These are phyloP conservation scores for Hericium coralloides DNA, from an alignment of 768 basidiomycete genomes.

Conservation along the genomic window DNA sequence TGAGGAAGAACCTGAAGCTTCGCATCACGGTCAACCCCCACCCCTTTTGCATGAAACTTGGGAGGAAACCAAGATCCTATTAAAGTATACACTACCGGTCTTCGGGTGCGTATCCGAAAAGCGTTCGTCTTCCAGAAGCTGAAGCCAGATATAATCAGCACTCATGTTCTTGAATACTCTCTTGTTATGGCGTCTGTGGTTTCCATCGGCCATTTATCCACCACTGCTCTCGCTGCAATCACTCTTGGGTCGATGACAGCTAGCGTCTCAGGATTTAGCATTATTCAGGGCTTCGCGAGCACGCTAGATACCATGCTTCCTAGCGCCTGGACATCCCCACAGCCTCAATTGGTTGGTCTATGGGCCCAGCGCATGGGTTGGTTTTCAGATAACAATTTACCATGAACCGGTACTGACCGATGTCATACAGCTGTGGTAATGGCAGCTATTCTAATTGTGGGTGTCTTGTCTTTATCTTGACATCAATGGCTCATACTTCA, in stretches of 20 bases:
- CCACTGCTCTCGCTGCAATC: slow-evolving; percentile 73
- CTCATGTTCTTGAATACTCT: slow-evolving; percentile 78
- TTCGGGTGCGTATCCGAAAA: slow-evolving; percentile 44
- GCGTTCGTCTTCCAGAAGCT: neutral
- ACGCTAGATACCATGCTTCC: slow-evolving; percentile 92
- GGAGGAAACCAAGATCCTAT: slow-evolving; percentile 52
- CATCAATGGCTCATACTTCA: neutral
- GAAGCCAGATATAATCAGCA: slow-evolving; percentile 30
- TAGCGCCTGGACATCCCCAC: slow-evolving; percentile 86
- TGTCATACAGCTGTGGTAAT: slow-evolving; percentile 50
- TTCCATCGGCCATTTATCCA: slow-evolving; percentile 86
- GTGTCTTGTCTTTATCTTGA: neutral
- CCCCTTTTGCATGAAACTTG: slow-evolving; percentile 12
- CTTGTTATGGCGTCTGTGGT: slow-evolving; percentile 79
- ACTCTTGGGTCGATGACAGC: slow-evolving; percentile 41
- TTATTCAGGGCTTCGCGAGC: slow-evolving; percentile 74
- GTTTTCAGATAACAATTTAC: slow-evolving; percentile 17
- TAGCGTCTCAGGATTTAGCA: slow-evolving; percentile 61
- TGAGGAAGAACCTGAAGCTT: slow-evolving; percentile 35
- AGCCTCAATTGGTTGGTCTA: slow-evolving; percentile 77
- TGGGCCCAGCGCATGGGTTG: slow-evolving; percentile 86
- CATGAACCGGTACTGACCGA: neutral
- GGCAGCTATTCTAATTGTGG: slow-evolving; percentile 52
- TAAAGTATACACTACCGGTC: slow-evolving; percentile 61
- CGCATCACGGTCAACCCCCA: neutral